Base-by-base conservation (phyloP, 768 basidiomycete species). In the Pisolithus orientalis region DNA sequence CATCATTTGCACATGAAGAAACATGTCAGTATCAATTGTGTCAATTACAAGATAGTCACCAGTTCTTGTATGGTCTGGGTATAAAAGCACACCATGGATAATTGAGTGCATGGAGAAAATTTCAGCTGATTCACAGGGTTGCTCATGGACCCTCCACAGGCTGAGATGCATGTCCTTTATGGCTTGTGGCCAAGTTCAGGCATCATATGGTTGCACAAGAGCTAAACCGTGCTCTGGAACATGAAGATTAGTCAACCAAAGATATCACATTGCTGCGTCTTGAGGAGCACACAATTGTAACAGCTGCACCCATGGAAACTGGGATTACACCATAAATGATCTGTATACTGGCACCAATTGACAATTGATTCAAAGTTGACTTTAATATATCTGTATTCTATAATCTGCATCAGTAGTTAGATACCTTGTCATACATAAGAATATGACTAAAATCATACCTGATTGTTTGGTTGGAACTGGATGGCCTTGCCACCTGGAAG, bases 21-120 rank as follows among this genome's bases (percentile, higher is more conserved):
- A 67, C 64, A 69, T 65, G 48, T 71, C 68, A n/a, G 49, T 42
- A 55, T 71, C 67, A 14, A 65, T 39, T 9, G 57, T 34, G 52
- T 72, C 67, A 27, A 65, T 50, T 7, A 71, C 55, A 6, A 69
- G 40, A 28, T 40, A 65, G 21, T 67, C 63, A 0, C 58, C 61
- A 40, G 29, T n/a, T 4, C 31, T 31, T 10, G 49, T 49, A 14
- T 47, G 53, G 39, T 64, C 68, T 16, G 55, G 54, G 21, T 57
- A 52, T 27, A 71, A 39, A 21, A 62, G 49, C 9, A 62, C 66
- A 2, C 70, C 64, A 25, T 59, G 56, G 32, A 67, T 56, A 9
- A 72, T 70, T n/a, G 69, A 70, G 10, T 51, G 39, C 3, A 60
- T 53, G 10, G 59, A 59, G 25, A 71, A 60, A 29, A 72, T 58